phyloP scores from a whole-genome alignment of 73 alveolate species.

The Paramecium sonneborni region DNA sequence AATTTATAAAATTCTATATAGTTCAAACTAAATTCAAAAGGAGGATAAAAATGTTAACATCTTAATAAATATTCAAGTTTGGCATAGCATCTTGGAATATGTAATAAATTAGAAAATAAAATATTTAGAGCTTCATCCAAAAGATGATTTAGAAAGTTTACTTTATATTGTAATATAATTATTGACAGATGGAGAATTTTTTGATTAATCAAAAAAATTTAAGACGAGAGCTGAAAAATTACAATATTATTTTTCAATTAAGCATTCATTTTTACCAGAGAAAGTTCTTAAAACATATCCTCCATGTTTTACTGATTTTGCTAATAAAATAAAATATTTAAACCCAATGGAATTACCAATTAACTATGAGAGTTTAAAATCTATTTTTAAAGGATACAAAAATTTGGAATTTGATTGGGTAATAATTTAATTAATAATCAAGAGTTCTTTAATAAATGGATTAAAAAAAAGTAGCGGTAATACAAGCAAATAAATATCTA shows the following conservation, averaged over 20 bases:
- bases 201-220: neutral
- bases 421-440: neutral
- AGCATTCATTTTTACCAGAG: neutral
- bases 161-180: neutral
- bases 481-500: neutral
- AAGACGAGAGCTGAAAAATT: neutral
- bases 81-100: neutral
- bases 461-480: neutral
- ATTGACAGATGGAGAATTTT: conserved; percentile 11
- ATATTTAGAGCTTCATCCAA: neutral
- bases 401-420: conserved; percentile 16
- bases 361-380: neutral
- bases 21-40: neutral
- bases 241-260: neutral
- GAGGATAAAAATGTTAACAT: conserved; percentile 11
- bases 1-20: neutral
- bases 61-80: neutral
- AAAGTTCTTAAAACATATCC: neutral
- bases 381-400: neutral
- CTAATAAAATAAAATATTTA: neutral
- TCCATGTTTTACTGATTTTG: neutral
- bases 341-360: neutral
- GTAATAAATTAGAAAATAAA: neutral
- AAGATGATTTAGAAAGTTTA: conserved; percentile 28
- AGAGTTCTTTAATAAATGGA: neutral